A percentile compares a stretch with the other conserved stretches of the same genome.
phyloP scores from a whole-genome alignment of 192 early-diverging fungal species.

The Coemansia sp. region DNA sequence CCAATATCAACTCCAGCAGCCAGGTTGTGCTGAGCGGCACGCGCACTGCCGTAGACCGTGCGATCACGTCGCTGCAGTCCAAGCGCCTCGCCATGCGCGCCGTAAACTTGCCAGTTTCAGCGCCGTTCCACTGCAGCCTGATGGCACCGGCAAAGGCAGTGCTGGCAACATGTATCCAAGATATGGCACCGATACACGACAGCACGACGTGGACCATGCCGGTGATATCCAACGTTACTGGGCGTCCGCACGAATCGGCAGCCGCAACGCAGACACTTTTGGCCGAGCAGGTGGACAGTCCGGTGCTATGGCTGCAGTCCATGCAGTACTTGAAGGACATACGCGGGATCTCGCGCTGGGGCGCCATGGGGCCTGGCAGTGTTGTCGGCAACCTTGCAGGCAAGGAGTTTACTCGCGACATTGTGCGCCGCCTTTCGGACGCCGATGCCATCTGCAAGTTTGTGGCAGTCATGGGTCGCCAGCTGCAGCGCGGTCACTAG shows the following conservation, averaged over 20 bases:
- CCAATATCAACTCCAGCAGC: slow-evolving; percentile 81
- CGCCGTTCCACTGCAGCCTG: slow-evolving; percentile 92
- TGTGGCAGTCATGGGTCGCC: slow-evolving; percentile 40
- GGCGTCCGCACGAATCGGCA: slow-evolving; percentile 64
- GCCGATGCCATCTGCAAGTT: slow-evolving; percentile 36
- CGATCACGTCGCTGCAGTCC: slow-evolving; percentile 76
- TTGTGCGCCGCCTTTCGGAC: slow-evolving; percentile 57
- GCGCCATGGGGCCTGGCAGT: slow-evolving; percentile 81
- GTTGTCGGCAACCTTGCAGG: slow-evolving; percentile 87
- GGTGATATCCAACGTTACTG: slow-evolving; percentile 93
- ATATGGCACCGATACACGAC: slow-evolving; percentile 61
- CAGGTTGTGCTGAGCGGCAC: slow-evolving; percentile 94
- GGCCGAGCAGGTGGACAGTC: slow-evolving; percentile 75
- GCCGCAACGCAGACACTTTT: slow-evolving; percentile 68
- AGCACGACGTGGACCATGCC: slow-evolving; percentile 65
- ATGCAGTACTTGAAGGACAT: slow-evolving; percentile 73
- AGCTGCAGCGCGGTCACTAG: slow-evolving; percentile 41
- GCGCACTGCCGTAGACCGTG: slow-evolving; percentile 77
- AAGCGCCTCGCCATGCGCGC: slow-evolving; percentile 82
- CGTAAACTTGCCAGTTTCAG: slow-evolving; percentile 89
- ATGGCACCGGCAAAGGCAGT: slow-evolving; percentile 83
- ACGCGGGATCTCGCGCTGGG: slow-evolving; percentile 79
- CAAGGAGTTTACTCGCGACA: slow-evolving; percentile 81
- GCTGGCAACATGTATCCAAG: slow-evolving; percentile 72
- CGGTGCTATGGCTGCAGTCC: slow-evolving; percentile 88